Base-by-base conservation (phyloP, 176 grass and related monocot genomes). In the Rhynchospora tenuis region DNA sequence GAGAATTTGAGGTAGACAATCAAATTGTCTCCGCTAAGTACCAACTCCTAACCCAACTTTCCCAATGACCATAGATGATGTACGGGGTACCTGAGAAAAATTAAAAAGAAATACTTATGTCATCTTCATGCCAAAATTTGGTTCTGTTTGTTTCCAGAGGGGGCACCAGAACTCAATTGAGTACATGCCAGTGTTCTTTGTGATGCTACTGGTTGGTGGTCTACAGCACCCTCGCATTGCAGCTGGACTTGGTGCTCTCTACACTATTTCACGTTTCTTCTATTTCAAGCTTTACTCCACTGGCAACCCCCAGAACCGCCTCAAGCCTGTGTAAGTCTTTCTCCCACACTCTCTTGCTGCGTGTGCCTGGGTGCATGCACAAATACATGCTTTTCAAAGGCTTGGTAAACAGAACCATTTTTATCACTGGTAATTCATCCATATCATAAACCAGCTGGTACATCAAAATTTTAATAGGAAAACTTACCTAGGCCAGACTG, bases 111-210 rank as follows among this genome's bases (percentile, higher is more conserved):
- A 52, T 29, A 54, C 4, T 55, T 16, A 55, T 75, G 12, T 73
- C n/a, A 26, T 75, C 1, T 51, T 54, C 1, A 11, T 70, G 33
- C 54, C 29, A 16, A 54, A 17, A 17, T 52, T 7, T 51, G 12
- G 12, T 52, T 48, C 24, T 82, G 65, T 82, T 66, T 38, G 17
- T 64, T 23, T 64, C 74, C 91, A 99, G 96, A 95, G 96, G 83
- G 96, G 96, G 5, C 96, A 99, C 82, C 96, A 99, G 91, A 99
- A 99, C 91, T 91, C 93, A 84, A 83, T 99, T 15, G 96, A 99
- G 83, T 78, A 83, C 86, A 95, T 99, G 97, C 93, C 97, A n/a
- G 17, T 88, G 59, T 99, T 95, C 93, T 99, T 95, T 80, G 89
- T 81, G 75, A 92, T 83, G 86, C 85, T 99, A 59, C 83, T 99